Conservation (phyloP, 2,329 filamentous ascomycete genomes). For the Aspergillus fumigatiaffinis region DNA sequence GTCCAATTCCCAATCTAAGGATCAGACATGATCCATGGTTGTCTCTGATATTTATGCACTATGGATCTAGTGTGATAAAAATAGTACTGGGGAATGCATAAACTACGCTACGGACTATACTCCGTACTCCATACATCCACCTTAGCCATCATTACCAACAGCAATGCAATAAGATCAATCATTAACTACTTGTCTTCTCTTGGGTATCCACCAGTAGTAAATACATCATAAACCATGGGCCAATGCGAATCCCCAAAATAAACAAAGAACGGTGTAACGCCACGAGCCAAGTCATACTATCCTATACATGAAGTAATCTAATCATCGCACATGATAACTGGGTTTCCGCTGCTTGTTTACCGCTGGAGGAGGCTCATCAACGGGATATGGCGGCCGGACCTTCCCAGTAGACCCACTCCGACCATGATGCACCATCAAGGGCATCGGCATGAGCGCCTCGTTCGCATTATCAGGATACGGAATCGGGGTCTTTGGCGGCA, state of each 20-base stretch:
- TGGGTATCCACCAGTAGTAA: constrained; percentile 13
- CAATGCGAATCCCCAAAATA: neutral
- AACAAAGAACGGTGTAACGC: neutral
- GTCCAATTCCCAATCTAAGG: neutral
- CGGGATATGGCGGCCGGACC: constrained; percentile 67
- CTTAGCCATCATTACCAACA: neutral
- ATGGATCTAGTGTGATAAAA: neutral
- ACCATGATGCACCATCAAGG: constrained; percentile 26
- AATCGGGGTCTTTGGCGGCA: constrained; percentile 74
- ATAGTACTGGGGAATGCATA: neutral
- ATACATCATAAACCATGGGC: neutral
- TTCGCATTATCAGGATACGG: constrained; percentile 45
- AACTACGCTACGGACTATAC: no score
- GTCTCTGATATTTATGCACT: neutral
- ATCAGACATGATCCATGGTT: neutral
- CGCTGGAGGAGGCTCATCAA: constrained; percentile 73
- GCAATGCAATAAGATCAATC: neutral
- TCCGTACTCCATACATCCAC: no score
- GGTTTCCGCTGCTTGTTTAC: constrained; percentile 88
- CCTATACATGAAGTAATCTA: constrained; percentile 1
- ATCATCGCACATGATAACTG: constrained; percentile 57
- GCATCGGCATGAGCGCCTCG: constrained; percentile 32
- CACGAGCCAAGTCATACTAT: neutral
- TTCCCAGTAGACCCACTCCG: constrained; percentile 17
- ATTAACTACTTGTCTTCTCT: constrained; percentile 5